Base-by-base conservation (phyloP, 2,329 filamentous ascomycete genomes). In the Sclerotinia spermophila region DNA sequence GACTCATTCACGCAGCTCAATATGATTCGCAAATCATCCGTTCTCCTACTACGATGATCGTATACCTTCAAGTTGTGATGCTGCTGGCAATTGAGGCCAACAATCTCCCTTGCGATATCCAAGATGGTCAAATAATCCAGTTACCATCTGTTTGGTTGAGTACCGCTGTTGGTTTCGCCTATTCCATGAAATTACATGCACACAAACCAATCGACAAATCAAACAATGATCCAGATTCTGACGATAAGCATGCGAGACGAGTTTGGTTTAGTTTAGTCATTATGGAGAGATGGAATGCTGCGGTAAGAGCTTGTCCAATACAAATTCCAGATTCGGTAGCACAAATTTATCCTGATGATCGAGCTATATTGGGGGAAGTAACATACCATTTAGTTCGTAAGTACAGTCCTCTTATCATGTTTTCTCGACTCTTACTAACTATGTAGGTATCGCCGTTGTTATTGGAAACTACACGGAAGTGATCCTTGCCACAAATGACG, bases 231-330 rank as follows among this genome's bases (percentile, higher is more conserved):
- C 77, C 82, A 3, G 88, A 92, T 77, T 86, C 85, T 30, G 87
- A 90, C 59, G 87, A 89, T 65, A 86, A 87, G 27, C 81, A 92
- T 5, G 85, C 85, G 2, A 82, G 89, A 66, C 85, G 89, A 58
- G 85, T 90, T 27, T 93, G 91, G 91, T 92, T 89, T 88, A 87
- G 88, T 21, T 81, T 93, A 45, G 86, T 92, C 60, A 84, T 91
- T 73, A 85, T 93, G 73, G 91, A 93, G 76, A 86, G 90, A 24
- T 93, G 90, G 89, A 88, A 92, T 77, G 89, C 91, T 5, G 85
- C 88, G n/a, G 89, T 87, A 33, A 90, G 86, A 6, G 87, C 86
- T 19, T 87, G 85, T 72, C 87, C 89, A 5, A 76, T 87, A 19
- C 83, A 89, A 71, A 87, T 93, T 71, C 87, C 86, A 2, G 86